Evolutionary conservation across 768 basidiomycete genomes (phyloP), one percentile per base, ranked within the genome.

Genomic region (Tricholoma saponaceum): DNA sequence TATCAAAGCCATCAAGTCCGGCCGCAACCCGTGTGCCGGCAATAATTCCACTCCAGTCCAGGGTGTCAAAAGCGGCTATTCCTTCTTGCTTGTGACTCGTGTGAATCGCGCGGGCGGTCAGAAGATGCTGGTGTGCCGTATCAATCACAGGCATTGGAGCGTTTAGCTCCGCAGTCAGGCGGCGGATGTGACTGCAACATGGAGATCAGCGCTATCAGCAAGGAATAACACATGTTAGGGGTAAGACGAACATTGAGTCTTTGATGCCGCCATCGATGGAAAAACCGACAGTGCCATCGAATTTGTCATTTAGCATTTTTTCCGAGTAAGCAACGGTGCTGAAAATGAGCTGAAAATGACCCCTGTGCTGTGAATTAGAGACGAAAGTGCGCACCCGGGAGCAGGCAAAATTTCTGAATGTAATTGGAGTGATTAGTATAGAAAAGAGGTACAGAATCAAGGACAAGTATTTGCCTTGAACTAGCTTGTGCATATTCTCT

Each of bases 181-280:
- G 80, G 55, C 88, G 86, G 54, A 94, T 85, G 67, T 89, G 87
- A 25, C 83, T 83, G 58, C 9, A 20, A 56, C 43, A 41, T 5
- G 26, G 16, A n/a, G 44, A 30, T 61, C 39, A 60, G 28, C 33
- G 53, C 52, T 18, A 14, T 30, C 47, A 18, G 3, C 16, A 30
- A 8, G 8, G 54, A 18, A 25, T 7, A 28, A 32, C 58, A 5
- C 13, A n/a, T 25, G 32, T 52, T 46, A 22, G 50, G n/a, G 26
- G 20, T n/a, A 20, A 2, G 5, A 75, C 80, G 46, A 66, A 86
- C 79, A 81, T 71, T 0, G 90, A 87, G 66, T 95, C 93, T 66
- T 93, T 93, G 65, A 96, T 84, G 16, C 92, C 94, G n/a, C 90
- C 90, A 47, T 90, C 86, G 51, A 95, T 83, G 12, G 85, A 75